Evolutionary conservation across 108 stramenopile species (phyloP).

Genomic region (Skeletonema potamos): DNA sequence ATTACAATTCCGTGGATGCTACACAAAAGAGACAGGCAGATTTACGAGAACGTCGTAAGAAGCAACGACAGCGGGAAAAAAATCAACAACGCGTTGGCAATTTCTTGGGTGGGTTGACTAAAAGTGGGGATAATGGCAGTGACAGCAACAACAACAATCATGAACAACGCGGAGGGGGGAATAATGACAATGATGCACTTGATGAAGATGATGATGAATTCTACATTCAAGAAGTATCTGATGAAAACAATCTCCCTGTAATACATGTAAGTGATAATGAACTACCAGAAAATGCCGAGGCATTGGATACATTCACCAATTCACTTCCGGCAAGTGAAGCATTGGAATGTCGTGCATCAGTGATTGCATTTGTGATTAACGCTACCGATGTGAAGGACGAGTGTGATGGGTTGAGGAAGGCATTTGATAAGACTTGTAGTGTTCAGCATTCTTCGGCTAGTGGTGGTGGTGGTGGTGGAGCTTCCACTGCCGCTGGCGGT

Average conservation of each 20-base stretch:
- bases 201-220: slow-evolving; percentile 3
- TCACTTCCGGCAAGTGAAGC: slow-evolving; percentile 8
- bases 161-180: background rate
- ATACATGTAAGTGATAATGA: slow-evolving; percentile 23
- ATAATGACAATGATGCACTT: background rate
- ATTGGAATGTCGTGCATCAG: slow-evolving; percentile 54
- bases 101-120: no score
- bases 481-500: no score
- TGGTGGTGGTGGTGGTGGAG: background rate
- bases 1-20: background rate
- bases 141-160: background rate
- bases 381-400: slow-evolving; percentile 86
- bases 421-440: slow-evolving; percentile 79
- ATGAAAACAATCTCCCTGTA: slow-evolving; percentile 2
- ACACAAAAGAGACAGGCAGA: background rate
- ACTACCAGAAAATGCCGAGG: slow-evolving; percentile 29
- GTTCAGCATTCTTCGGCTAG: slow-evolving; percentile 1
- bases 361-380: slow-evolving; percentile 84
- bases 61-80: background rate
- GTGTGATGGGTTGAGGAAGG: slow-evolving; percentile 83
- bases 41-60: background rate
- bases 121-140: no score
- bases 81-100: background rate
- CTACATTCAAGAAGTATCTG: background rate
- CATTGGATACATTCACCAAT: slow-evolving; percentile 23